Conservation (phyloP, 2,329 filamentous ascomycete genomes). For the Pseudocercospora eumusae region DNA sequence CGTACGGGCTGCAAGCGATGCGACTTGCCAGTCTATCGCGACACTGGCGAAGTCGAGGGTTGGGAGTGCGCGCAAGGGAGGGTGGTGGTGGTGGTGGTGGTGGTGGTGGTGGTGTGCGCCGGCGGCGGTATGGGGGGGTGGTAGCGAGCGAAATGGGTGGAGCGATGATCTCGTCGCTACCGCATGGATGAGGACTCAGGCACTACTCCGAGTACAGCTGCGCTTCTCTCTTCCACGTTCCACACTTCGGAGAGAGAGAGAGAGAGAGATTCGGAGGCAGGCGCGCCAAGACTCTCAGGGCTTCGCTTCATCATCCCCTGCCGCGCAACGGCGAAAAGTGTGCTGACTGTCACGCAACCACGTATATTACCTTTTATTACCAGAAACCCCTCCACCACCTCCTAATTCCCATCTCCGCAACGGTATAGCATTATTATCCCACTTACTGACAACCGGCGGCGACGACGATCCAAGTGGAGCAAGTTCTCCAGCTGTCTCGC, state of each 20-base stretch:
- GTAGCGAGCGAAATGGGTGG: conserved; percentile 14
- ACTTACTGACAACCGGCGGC: neutral
- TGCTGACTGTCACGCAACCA: neutral
- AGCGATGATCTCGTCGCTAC: conserved; percentile 8
- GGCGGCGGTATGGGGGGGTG: neutral
- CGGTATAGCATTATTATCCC: too few relatives aligned
- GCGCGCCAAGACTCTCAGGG: neutral
- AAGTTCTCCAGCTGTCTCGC: neutral
- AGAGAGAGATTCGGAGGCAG: neutral
- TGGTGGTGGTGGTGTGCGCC: conserved; percentile 4
- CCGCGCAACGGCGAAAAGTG: neutral
- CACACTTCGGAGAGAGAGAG: neutral
- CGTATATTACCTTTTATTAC: neutral
- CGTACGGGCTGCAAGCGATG: neutral
- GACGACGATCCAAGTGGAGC: neutral
- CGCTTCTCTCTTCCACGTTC: neutral
- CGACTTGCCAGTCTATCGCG: neutral
- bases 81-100: conserved; percentile 1
- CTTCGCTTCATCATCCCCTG: neutral
- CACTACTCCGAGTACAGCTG: neutral
- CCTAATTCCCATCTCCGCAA: neutral
- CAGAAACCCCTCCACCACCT: neutral
- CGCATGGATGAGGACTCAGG: too few relatives aligned
- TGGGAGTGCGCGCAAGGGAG: conserved; percentile 1
- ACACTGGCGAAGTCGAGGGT: neutral